These are phyloP conservation scores for Phialemoniopsis sp. DNA, from an alignment of 2,329 filamentous ascomycete genomes.

Conservation along the genomic window DNA sequence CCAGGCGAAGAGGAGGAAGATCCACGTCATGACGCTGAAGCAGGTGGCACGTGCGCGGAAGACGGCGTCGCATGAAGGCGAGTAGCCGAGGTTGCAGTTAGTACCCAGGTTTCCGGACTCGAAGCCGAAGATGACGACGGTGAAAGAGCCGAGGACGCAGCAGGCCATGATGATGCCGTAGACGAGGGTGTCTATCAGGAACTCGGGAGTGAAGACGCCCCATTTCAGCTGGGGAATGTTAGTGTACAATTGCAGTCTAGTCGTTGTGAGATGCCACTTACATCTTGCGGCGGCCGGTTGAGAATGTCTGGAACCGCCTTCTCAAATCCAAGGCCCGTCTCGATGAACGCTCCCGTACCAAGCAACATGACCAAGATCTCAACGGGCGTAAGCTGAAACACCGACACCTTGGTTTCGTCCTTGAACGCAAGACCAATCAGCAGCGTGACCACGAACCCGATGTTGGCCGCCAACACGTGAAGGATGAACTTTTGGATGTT, in stretches of 20 bases:
- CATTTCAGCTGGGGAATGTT: too few relatives aligned
- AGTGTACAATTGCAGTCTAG: constrained; percentile 16
- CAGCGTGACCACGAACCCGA: constrained; percentile 62
- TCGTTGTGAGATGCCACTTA: constrained; percentile 19
- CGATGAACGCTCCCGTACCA: constrained; percentile 66
- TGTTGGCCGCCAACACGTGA: constrained; percentile 61
- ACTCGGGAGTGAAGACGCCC: constrained; percentile 62
- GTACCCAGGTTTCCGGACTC: constrained; percentile 49
- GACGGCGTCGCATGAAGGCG: constrained; percentile 46
- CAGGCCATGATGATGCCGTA: constrained; percentile 63
- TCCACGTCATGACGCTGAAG: constrained; percentile 66
- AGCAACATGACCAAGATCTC: constrained; percentile 75
- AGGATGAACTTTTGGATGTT: constrained; percentile 70
- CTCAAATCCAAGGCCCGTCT: constrained; percentile 71
- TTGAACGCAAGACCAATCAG: constrained; percentile 68
- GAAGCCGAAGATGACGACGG: constrained; percentile 52
- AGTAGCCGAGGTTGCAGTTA: constrained; percentile 54
- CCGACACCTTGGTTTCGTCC: constrained; percentile 56
- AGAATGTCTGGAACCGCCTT: constrained; percentile 64
- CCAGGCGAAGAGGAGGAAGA: constrained; percentile 65
- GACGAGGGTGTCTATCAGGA: constrained; percentile 58
- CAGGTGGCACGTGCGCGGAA: constrained; percentile 63
- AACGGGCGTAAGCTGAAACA: constrained; percentile 66
- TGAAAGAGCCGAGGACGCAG: constrained; percentile 53
- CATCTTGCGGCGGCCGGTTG: constrained; percentile 57